phyloP scores from a whole-genome alignment of 2,329 filamentous ascomycete species.

The Talaromyces amestolkiae region DNA sequence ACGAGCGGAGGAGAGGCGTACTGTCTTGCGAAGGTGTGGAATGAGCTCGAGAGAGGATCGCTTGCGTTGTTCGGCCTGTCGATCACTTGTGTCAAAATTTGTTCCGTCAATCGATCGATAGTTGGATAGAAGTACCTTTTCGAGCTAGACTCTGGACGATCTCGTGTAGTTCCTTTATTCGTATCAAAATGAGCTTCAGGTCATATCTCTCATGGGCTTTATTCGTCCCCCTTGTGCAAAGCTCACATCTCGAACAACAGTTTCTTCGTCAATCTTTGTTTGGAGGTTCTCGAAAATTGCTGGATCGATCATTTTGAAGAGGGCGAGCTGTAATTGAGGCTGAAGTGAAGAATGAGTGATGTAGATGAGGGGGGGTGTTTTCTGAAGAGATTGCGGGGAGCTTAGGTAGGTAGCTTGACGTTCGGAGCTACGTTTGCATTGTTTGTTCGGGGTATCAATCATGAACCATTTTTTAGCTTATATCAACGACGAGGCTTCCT shows the following conservation, averaged over 20 bases:
- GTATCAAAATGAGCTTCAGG: conserved; percentile 5
- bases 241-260: conserved; percentile 69
- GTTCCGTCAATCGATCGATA: not conserved
- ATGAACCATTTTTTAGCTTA: not conserved
- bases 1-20: conserved; percentile 40
- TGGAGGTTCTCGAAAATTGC: conserved; percentile 86
- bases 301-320: conserved; percentile 65
- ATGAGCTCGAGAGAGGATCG: conserved; percentile 83
- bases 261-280: conserved; percentile 84
- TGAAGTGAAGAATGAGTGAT: not conserved
- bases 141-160: conserved; percentile 80
- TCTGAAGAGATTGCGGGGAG: not conserved
- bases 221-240: conserved; percentile 8
- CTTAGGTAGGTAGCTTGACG: not conserved
- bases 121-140: conserved; percentile 51
- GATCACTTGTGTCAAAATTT: not conserved
- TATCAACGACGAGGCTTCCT: not conserved
- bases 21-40: conserved; percentile 69
- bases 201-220: conserved; percentile 12
- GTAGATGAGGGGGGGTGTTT: not conserved
- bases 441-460: not conserved
- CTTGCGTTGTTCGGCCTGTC: conserved; percentile 70
- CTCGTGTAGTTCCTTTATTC: conserved; percentile 64
- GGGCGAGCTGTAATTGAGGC: too few species aligned
- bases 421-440: not conserved